Conservation (phyloP, 106 monocot genomes). For the Dendrobium nobile region DNA sequence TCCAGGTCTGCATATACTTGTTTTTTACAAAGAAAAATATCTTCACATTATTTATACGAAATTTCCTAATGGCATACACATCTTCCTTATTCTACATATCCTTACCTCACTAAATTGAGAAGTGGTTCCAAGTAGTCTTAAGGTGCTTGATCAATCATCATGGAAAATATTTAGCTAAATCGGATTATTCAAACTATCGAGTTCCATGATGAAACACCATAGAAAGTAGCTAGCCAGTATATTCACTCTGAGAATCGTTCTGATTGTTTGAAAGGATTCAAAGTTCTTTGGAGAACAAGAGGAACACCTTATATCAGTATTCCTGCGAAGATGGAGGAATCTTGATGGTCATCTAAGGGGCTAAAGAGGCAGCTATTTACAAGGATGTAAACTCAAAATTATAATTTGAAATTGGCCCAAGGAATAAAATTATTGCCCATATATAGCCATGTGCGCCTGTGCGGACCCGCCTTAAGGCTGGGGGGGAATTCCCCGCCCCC, state of each 20-base stretch:
- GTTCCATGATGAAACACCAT: not conserved
- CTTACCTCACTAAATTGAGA: not conserved
- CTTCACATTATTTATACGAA: not conserved
- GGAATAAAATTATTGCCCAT: not conserved
- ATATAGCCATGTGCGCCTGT: not conserved
- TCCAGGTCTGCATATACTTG: constrained; percentile 42
- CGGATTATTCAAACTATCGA: not conserved
- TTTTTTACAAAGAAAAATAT: not conserved
- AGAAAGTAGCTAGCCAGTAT: not conserved
- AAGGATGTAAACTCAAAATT: no score
- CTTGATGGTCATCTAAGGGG: not conserved
- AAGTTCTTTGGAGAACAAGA: not conserved
- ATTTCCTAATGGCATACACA: not conserved
- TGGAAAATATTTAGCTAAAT: no score
- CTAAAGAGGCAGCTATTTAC: no score
- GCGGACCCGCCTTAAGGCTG: no score
- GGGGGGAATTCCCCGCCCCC: no score
- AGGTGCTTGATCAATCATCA: no score
- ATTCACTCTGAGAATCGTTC: not conserved
- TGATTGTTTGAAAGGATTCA: not conserved
- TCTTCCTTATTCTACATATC: not conserved
- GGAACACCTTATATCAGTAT: not conserved
- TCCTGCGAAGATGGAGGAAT: not conserved
- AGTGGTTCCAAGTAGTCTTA: no score
- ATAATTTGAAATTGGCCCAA: not conserved